Base-by-base conservation (phyloP, 1,284 basidiomycete species). In the Melanopsichium pennsylvanicum region DNA sequence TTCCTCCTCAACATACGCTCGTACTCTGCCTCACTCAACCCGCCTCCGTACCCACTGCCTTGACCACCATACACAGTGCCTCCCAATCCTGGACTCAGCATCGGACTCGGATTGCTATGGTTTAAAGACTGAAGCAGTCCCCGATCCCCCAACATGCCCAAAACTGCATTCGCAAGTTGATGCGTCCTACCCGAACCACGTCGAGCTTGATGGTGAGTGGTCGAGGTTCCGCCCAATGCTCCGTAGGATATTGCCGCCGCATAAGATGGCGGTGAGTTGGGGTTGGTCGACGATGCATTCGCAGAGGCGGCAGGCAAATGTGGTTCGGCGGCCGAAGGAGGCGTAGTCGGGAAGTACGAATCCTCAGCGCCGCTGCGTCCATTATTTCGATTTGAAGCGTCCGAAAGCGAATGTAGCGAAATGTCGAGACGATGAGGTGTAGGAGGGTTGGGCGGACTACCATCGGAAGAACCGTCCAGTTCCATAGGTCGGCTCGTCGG, bases 401-500 rank as follows among this genome's bases (percentile, higher is more conserved):
- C 64, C 7, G 64, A 68, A 12, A 74, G 58, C 26, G 72, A 72
- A 36, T 85, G 84, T 36, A 86, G 71, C 12, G 83, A 84, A 40
- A 86, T 85, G 57, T 86, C 85, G 5, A 85, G 76, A 21, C 83
- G 70, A 51, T 85, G 84, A 0, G 85, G 85, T 22, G 85, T 86
- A 0, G 85, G 85, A 12, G 85, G 85, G 66, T 86, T 86, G 56
- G 84, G 83, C 15, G 83, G 82, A 18, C 59, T 61, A 27, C 68
- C 57, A 12, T 62, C 61, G 2, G 72, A 74, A 9, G 47, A 56
- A 15, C 56, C 63, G 2, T 71, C 63, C n/a, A 42, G 21, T 45
- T 63, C 43, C 43, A 63, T 43, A 10, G 60, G 40, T 27, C 60
- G 12, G 33, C 54, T 63, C 4, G 43, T 62, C 1, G 66, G 46